Conservation (phyloP, 371 early-diverging fungal genomes). For the Mucor lusitanicus region DNA sequence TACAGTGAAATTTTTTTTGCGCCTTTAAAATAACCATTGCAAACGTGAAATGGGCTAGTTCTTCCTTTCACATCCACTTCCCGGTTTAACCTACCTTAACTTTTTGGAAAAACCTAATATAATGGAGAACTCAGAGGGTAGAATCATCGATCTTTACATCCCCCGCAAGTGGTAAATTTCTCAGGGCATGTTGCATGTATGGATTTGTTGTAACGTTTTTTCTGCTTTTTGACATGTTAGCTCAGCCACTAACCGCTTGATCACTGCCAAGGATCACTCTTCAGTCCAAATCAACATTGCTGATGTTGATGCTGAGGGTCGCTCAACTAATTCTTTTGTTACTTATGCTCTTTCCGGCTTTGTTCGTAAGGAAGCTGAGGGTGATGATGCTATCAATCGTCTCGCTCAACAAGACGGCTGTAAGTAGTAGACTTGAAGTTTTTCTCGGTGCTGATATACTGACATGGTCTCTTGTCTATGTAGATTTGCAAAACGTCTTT, state of each 20-base stretch:
- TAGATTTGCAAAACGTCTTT: slow-evolving; percentile 53
- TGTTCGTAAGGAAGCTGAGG: slow-evolving; percentile 88
- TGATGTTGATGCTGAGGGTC: slow-evolving; percentile 91
- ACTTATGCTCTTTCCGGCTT: slow-evolving; percentile 94
- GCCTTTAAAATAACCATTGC: neutral
- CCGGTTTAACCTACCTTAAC: slow-evolving; percentile 12
- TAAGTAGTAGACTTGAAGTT: slow-evolving; percentile 23
- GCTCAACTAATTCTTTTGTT: slow-evolving; percentile 71
- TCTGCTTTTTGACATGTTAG: slow-evolving; percentile 17
- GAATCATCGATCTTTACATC: slow-evolving; percentile 89
- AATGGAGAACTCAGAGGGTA: slow-evolving; percentile 72
- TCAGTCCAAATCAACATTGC: slow-evolving; percentile 97
- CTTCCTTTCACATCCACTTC: slow-evolving; percentile 2
- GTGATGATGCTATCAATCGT: slow-evolving; percentile 96
- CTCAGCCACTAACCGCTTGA: slow-evolving; percentile 56
- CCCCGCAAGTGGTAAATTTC: slow-evolving; percentile 88
- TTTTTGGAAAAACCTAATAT: slow-evolving; percentile 15
- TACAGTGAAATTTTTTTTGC: neutral
- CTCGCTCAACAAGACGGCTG: slow-evolving; percentile 89
- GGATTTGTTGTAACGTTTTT: neutral
- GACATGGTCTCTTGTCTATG: neutral
- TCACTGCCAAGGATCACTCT: slow-evolving; percentile 90
- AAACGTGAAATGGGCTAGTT: neutral
- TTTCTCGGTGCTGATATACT: neutral
- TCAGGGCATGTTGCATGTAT: neutral